phyloP scores from a whole-genome alignment of 1,284 basidiomycete genomes.

The Ustilago shanxiensis region DNA sequence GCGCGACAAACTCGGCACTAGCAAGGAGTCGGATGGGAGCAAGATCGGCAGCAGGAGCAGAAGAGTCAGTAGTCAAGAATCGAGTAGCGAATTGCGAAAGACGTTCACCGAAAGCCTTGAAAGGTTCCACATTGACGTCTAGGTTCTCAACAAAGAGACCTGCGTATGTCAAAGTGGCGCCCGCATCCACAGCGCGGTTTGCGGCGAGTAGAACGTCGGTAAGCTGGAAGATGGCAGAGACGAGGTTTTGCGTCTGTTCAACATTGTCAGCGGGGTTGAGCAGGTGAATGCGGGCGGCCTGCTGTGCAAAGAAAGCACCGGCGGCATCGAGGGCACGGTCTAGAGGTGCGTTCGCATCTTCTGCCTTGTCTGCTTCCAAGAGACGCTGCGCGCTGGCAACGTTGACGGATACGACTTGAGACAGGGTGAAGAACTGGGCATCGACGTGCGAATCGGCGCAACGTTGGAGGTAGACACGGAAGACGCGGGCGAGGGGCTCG shows the following conservation, averaged over 20 bases:
- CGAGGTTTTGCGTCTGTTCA: conserved; percentile 7
- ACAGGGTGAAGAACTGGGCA: conserved; percentile 10
- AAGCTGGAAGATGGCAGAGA: conserved; percentile 28
- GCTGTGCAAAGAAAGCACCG: conserved; percentile 22
- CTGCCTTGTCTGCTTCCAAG: conserved; percentile 28
- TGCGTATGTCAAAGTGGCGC: conserved; percentile 38
- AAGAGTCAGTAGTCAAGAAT: conserved; percentile 26
- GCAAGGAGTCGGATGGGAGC: conserved; percentile 38
- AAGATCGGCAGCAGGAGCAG: conserved; percentile 8
- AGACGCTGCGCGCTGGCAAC: conserved; percentile 47
- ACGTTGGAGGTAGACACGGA: conserved; percentile 27
- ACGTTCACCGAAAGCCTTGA: conserved; percentile 3
- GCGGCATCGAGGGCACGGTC: conserved; percentile 42
- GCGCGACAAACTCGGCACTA: conserved; percentile 42
- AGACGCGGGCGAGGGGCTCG: conserved; percentile 25
- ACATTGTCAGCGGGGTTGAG: not conserved
- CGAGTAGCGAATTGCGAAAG: conserved; percentile 23
- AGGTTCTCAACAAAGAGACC: conserved; percentile 27
- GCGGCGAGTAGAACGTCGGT: conserved; percentile 27
- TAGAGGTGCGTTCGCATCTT: conserved; percentile 31
- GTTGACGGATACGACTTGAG: conserved; percentile 41
- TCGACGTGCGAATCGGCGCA: not conserved
- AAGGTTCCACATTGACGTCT: conserved; percentile 15
- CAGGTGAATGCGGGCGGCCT: not conserved
- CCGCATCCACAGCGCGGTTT: conserved; percentile 40